Base-by-base conservation (phyloP, 768 basidiomycete species). In the Auriscalpium orientale region DNA sequence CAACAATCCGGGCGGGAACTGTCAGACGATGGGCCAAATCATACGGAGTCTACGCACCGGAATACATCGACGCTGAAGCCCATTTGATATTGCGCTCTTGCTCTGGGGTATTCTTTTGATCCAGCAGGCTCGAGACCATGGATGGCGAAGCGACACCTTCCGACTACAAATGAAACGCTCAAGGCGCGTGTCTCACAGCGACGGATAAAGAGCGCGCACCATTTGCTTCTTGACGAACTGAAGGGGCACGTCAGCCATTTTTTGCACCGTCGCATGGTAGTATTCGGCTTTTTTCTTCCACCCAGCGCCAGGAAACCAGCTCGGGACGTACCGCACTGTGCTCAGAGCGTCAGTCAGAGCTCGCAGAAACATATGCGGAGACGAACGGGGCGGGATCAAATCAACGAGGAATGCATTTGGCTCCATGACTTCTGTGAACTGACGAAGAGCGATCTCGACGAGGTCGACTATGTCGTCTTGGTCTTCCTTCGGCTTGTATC, bases 231-330 rank as follows among this genome's bases (percentile, higher is more conserved):
- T 49, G 11, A 53, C 49, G 18, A 49, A 53, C 37, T 56, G 40
- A 36, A 56, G 53, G 5, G 58, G 55, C 15, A 53, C 44, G 8
- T 56, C 54, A 2, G n/a, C 20, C 2, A 38, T 4, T 0, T 13
- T 9, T 1, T 37, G 28, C 16, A 59, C 18, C 8, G 6, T 15
- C 33, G 11, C 44, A 10, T 43, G 43, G 15, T n/a, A 36, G 16
- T 20, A 16, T 10, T 53, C n/a, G 1, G 64, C 66, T 4, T 28
- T 43, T 34, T 47, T 20, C 47, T 61, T 58, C 57, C 63, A 67
- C 13, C 56, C 53, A 3, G 62, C 55, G 10, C 64, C 64, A 8
- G 66, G 66, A 22, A 67, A 46, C 67, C 67, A 65, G 10, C 50
- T 35, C 2, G 66, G 66, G 5, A 65, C 28, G 56, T 61, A 56